Percentiles rank a stretch among this genome's conserved stretches.
These are phyloP conservation scores for Candida verbasci DNA, from an alignment of 805 yeast genomes.

Conservation along the genomic window DNA sequence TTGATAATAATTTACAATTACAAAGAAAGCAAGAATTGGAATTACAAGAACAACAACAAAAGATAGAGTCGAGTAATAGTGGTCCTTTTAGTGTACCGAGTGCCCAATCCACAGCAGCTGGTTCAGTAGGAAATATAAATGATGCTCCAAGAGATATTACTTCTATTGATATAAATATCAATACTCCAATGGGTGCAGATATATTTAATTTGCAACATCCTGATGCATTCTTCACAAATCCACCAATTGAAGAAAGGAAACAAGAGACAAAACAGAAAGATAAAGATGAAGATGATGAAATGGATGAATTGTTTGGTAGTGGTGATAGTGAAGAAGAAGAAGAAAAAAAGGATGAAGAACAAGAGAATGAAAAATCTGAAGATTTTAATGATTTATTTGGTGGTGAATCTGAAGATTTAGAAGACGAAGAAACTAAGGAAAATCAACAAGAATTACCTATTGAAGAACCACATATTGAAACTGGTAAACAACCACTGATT, in stretches of 20 bases:
- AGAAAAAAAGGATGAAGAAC: constrained; percentile 1
- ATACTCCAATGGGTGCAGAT: constrained; percentile 11
- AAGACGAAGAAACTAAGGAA: neutral
- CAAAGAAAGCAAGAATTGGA: constrained; percentile 7
- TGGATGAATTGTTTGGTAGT: constrained; percentile 15
- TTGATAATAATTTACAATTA: constrained; percentile 15
- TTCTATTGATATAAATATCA: constrained; percentile 12
- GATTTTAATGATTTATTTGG: constrained; percentile 12
- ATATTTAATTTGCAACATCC: constrained; percentile 12
- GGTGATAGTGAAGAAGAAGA: constrained; percentile 10
- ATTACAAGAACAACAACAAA: constrained; percentile 4
- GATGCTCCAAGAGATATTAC: constrained; percentile 13
- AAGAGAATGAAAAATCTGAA: constrained; percentile 16
- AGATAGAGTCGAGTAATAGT: neutral
- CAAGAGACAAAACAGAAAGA: constrained; percentile 4
- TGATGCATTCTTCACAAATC: constrained; percentile 13
- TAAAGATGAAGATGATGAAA: constrained; percentile 19
- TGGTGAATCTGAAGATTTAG: neutral
- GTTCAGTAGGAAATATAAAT: constrained; percentile 13
- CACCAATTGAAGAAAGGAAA: neutral
- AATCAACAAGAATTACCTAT: neutral
- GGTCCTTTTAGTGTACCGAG: constrained; percentile 13
- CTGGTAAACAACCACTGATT: neutral
- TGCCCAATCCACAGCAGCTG: constrained; percentile 16
- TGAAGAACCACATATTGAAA: neutral